Percentiles rank a stretch among this genome's conserved stretches.
These are phyloP conservation scores for Echinochloa phyllopogon DNA, from an alignment of 176 grass and related monocot species.

Conservation along the genomic window DNA sequence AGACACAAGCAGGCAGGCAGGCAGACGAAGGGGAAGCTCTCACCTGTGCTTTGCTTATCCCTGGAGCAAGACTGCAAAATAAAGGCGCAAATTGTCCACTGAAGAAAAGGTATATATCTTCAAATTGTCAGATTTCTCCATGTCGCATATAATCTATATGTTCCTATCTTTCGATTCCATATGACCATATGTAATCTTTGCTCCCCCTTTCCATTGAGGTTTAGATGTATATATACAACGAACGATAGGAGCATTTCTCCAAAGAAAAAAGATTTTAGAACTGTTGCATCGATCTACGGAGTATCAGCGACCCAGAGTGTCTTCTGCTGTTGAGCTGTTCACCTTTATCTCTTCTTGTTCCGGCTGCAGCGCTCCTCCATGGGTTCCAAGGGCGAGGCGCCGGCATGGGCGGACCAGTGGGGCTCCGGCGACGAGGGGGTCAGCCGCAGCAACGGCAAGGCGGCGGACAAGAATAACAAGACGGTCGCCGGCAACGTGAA, in stretches of 20 bases:
- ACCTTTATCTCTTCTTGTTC: not conserved
- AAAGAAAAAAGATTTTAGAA: not conserved
- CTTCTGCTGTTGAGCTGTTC: not conserved
- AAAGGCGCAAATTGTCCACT: not conserved
- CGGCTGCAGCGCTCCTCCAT: not conserved
- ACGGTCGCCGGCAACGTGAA: conserved; percentile 53
- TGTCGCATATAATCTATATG: not conserved
- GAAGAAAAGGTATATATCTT: conserved; percentile 7
- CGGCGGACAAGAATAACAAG: conserved; percentile 22
- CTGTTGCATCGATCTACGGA: not conserved
- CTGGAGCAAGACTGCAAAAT: not conserved
- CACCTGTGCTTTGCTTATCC: not conserved
- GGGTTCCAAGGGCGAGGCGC: conserved; percentile 42
- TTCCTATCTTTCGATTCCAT: not conserved
- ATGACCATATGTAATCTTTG: too few species aligned
- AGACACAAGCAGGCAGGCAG: not conserved
- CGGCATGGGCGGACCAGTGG: conserved; percentile 64
- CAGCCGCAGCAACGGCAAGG: not conserved
- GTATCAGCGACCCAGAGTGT: not conserved
- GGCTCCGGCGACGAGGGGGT: conserved; percentile 40
- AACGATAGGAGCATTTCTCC: not conserved
- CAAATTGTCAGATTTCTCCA: not conserved
- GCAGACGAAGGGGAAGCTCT: not conserved
- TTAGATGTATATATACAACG: not conserved
- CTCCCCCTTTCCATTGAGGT: too few species aligned